Evolutionary conservation across 2,329 filamentous ascomycete genomes (phyloP), one percentile per base, ranked within the genome.

Genomic region (Exserohilum turcica): DNA sequence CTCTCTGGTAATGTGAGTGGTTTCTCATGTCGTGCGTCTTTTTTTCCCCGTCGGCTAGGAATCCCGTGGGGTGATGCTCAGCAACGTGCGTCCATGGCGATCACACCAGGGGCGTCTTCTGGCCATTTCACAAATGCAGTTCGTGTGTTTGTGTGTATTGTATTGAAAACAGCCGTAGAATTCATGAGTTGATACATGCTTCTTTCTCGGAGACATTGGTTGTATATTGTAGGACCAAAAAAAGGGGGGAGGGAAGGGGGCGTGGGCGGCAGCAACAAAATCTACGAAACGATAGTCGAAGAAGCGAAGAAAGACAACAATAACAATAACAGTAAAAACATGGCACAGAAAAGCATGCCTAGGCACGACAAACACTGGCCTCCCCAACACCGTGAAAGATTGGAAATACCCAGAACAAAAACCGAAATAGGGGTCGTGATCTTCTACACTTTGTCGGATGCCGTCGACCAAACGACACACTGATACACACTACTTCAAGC

Each of bases 331-430:
- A n/a, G n/a, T n/a, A 24, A 24, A 7, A 28, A 9, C 13, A 46
- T 28, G 15, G 9, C 38, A 47, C 27, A 42, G 19, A 32, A 24
- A 24, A 37, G 16, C 10, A 43, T 49, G 35, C 40, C 16, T 10
- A 49, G 33, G 32, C 38, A 53, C 38, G 12, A 16, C 28, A 36
- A 43, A n/a, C 29, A 54, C 50, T 54, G 32, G 54, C 50, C 36
- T 50, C 50, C 50, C 45, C 50, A 56, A 45, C 54, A 19, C 50
- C 50, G 31, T 21, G 10, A 48, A 31, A 24, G 2, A 27, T 24
- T 4, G 7, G 8, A 18, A 24, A 28, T 13, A 35, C 5, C 18
- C 13, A 16, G 5, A 43, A 33, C n/a, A 27, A 45, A 4, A 38
- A 12, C 27, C 19, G 13, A 53, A 33, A 48, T 8, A 5, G 21